These are phyloP conservation scores for Neckera pumila DNA, from an alignment of 225 moss, liverwort and hornwort species.

Conservation along the genomic window DNA sequence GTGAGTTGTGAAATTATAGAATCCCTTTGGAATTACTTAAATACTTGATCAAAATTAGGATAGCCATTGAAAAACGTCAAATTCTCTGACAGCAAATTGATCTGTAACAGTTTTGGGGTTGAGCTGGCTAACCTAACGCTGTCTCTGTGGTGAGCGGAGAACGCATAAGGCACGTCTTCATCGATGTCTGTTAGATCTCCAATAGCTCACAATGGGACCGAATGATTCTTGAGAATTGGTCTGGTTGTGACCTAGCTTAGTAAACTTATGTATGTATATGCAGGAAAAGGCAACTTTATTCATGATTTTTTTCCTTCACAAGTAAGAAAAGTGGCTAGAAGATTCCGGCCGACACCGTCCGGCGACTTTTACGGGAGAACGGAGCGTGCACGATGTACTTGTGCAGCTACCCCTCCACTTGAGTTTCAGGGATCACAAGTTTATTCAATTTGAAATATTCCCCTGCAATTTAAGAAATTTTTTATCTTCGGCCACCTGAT, in stretches of 20 bases:
- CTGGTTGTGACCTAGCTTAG: not conserved
- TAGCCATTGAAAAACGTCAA: not conserved
- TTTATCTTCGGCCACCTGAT: not conserved
- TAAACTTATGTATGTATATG: not conserved
- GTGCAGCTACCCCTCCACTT: not conserved
- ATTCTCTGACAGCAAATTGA: not conserved
- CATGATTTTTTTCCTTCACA: not conserved
- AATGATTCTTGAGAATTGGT: not conserved
- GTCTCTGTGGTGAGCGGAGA: not conserved
- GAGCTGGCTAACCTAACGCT: not conserved
- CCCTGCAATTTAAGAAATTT: not conserved
- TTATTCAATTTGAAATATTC: not conserved
- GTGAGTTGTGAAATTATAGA: not conserved
- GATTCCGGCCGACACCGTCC: not conserved
- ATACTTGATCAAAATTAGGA: not conserved
- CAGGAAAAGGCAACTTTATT: not conserved
- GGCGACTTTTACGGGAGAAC: not conserved
- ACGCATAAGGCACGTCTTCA: not conserved
- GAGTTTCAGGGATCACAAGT: not conserved
- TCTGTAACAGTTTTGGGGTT: not conserved
- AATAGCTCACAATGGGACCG: not conserved
- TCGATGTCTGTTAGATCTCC: not conserved
- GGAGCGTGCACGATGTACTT: not conserved
- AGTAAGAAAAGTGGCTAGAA: not conserved
- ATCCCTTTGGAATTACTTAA: not conserved